Evolutionary conservation across 2,329 filamentous ascomycete species (phyloP), one percentile per base, ranked within the genome.

Genomic region (Juglanconis juglandina): DNA sequence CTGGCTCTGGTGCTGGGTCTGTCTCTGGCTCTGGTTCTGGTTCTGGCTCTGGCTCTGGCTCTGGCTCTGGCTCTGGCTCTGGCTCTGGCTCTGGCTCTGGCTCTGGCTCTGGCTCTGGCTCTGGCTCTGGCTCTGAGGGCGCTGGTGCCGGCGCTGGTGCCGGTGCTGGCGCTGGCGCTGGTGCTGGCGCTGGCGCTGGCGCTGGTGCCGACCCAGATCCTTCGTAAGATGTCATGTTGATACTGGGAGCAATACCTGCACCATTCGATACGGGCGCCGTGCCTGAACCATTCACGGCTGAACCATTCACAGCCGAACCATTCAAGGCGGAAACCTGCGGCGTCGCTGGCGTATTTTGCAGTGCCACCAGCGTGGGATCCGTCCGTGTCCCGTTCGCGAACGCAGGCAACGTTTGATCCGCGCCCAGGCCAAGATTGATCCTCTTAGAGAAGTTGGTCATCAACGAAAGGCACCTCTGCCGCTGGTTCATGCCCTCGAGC

Each of bases 401-500:
- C 4, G 34, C 35, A 6, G 58, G 53, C 47, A 52, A 10, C 17
- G 58, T 46, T 39, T 60, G 53, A 34, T 50, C 42, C 39, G 46
- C 53, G 6, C 53, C 53, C 4, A 56, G 37, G 13, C 53, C 53
- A 17, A 53, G 11, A 10, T 56, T 60, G 17, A 60, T 52, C 14
- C 58, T 24, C 41, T 60, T 60, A 2, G 53, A 6, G 2, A 60
- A 39, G 10, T 17, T 30, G 6, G 37, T 30, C 17, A 34, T 56
- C 47, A 51, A 2, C 3, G 37, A 42, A 2, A 60, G 33, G 33
- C 58, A 60, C 9, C 58, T n/a, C 58, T 60, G 53, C 37, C 58
- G 58, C 58, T 60, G 53, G 13, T 52, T 60, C 58, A 60, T 60
- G 37, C 55, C 58, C 13, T n/a, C 47, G 34, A 60, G 35, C 10